Evolutionary conservation across 2,329 filamentous ascomycete species (phyloP), one percentile per base, ranked within the genome.

Genomic region (Aspergillus proliferans): DNA sequence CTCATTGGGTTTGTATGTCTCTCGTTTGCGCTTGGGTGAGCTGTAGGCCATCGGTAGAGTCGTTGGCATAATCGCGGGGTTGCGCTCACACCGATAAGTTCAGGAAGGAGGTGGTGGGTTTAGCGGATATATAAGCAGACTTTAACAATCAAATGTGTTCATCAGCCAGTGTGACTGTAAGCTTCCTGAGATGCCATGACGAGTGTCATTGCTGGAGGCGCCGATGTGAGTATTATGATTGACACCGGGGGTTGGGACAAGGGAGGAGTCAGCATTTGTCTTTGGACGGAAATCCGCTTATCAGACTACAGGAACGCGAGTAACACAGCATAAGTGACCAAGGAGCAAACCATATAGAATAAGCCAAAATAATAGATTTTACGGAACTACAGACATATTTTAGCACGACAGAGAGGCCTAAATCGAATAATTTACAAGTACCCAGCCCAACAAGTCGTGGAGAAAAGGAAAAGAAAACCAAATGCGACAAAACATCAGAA

Each of bases 401-500:
- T 56, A 53, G 45, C 46, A 59, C 51, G 53, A 58, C 52, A 53
- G 36, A 53, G 33, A 52, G 64, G 63, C 61, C 58, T 64, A 55
- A 61, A 61, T 63, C 55, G 53, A 65, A 67, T 67, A 67, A 67
- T 67, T 67, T 68, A 68, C 65, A 68, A 57, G 66, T 62, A 63
- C 62, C 63, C 64, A 63, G 58, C 61, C 58, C 59, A 62, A 62
- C 59, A 65, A 62, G 60, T 63, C 61, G 58, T 62, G 57, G 61
- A 62, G 51, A 58, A 56, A 53, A 58, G 48, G 46, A 62, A 58
- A 64, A 49, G 50, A 48, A 53, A 60, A 53, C 24, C 45, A 53
- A 28, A 48, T n/a, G 40, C 18, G 26, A 30, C 19, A 43, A 43
- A 61, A 30, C 26, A 30, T 30, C 26, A 62, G 51, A 59, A 55